Base-by-base conservation (phyloP, 1,284 basidiomycete genomes). In the Schizopora paradoxa region DNA sequence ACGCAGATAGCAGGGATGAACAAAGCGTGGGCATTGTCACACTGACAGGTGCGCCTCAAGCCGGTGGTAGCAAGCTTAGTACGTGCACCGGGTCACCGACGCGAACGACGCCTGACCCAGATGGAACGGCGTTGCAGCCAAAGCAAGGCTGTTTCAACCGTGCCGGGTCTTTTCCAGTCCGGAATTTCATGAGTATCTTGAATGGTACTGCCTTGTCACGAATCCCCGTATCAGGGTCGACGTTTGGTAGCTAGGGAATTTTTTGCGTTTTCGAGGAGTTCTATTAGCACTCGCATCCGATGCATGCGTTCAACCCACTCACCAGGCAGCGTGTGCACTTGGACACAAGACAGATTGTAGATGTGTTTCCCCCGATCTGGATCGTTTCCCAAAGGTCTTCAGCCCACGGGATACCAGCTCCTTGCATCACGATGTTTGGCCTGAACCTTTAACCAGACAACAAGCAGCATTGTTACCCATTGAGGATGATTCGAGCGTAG, bases 291-390 rank as follows among this genome's bases (percentile, higher is more conserved):
- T n/a, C n/a, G n/a, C n/a, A n/a, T n/a, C n/a, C n/a, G n/a, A 44
- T 27, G 34, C 47, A 7, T 27, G n/a, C n/a, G 23, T 11, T 19
- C 13, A 42, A 23, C 22, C 27, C 41, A 68, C 79, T 58, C 56
- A 87, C 85, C 68, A 86, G 62, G 62, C 85, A 88, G 33, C 85
- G 74, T 31, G 74, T 61, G 59, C 83, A 87, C 49, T 77, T 78
- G 14, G 74, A 77, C 11, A 88, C 82, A 1, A 87, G 63, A 23
- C 69, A 68, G 43, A 86, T 70, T 5, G 58, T 54, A 19, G 70
- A 65, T 65, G 61, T 16, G 50, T 55, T 16, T 47, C 50, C 4
- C 55, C 53, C 54, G 52, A 86, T 69, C 13, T 61, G 54, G 32
- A 87, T 72, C 56, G 77, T 74, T 54, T 73, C 68, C 78, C 78